Base-by-base conservation (phyloP, 495 filamentous ascomycete genomes). In the Penicillium maclennaniae region DNA sequence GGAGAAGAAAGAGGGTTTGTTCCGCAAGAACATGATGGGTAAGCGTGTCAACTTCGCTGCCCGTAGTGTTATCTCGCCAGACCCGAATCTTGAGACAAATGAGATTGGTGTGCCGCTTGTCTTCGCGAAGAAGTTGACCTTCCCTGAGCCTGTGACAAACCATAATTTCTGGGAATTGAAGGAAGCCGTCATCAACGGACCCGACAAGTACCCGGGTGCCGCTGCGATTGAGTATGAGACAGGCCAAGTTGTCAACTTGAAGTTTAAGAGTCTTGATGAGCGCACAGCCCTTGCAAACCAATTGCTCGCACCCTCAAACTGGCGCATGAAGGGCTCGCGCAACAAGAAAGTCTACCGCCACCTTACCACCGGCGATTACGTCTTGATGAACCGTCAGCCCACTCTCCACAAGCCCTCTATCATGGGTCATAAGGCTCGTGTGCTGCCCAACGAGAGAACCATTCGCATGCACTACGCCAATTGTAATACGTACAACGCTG, bases 381-480 rank as follows among this genome's bases (percentile, higher is more conserved):
- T 99, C 17, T 71, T 99, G 67, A 97, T 99, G 95, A 99, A 99
- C 71, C 89, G 95, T 52, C 95, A 99, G 66, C 95, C 95, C n/a
- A 99, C 95, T 3, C 83, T 99, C 3, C 95, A 99, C 68, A 99
- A 99, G 63, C 95, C 95, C n/a, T 97, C 93, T 19, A 97, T 99
- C 65, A 99, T 99, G 95, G 91, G 87, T 43, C 95, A 99, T 75
- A 85, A 92, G 52, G 92, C 91, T 44, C 83, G 90, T 54, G 91
- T 99, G 2, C 76, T 99, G 14, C 88, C 90, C 0, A 91, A 90
- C 9, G 95, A 99, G 67, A 92, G 92, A 70, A 96, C 92, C 0
- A 91, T 99, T 65, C 91, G 95, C 51, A 97, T 99, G 92, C 95
- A 97, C 75, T 99, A 99, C 71, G 92, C 95, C 51, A 99, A 99